Evolutionary conservation across 176 grass and related monocot genomes (phyloP).

Genomic region (Oryza meridionalis): DNA sequence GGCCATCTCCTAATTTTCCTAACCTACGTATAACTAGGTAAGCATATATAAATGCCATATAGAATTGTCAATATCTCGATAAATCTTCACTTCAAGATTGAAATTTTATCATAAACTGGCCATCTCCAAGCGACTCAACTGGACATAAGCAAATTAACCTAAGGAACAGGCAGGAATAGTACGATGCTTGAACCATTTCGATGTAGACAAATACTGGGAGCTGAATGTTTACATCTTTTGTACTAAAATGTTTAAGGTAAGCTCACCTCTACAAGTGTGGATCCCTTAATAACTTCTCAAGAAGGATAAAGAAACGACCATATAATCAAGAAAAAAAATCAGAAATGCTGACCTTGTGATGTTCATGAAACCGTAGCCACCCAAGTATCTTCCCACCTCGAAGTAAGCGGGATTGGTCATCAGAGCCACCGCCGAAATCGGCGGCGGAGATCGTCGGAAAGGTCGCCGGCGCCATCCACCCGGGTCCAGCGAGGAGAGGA

Average conservation of each 20-base stretch:
- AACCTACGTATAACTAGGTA: neutral
- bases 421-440: conserved; percentile 46
- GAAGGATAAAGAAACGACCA: neutral
- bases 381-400: conserved; percentile 77
- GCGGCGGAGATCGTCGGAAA: conserved; percentile 1
- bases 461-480: conserved; percentile 25
- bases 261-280: neutral
- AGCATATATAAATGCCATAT: neutral
- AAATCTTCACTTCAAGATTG: neutral
- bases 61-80: neutral
- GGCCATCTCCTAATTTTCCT: neutral
- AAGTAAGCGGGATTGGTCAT: conserved; percentile 85
- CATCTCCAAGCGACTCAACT: conserved; percentile 27
- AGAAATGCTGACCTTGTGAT: conserved; percentile 68
- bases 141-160: neutral
- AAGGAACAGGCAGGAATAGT: conserved; percentile 1
- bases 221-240: neutral
- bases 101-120: neutral
- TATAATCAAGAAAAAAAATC: neutral
- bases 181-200: neutral
- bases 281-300: neutral
- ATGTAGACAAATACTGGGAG: neutral
- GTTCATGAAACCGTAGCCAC: conserved; percentile 93
- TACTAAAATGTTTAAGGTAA: conserved; percentile 25
- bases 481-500: conserved; percentile 39